Evolutionary conservation across 1,284 basidiomycete species (phyloP).

Genomic region (Sanguinoderma infundibulare): DNA sequence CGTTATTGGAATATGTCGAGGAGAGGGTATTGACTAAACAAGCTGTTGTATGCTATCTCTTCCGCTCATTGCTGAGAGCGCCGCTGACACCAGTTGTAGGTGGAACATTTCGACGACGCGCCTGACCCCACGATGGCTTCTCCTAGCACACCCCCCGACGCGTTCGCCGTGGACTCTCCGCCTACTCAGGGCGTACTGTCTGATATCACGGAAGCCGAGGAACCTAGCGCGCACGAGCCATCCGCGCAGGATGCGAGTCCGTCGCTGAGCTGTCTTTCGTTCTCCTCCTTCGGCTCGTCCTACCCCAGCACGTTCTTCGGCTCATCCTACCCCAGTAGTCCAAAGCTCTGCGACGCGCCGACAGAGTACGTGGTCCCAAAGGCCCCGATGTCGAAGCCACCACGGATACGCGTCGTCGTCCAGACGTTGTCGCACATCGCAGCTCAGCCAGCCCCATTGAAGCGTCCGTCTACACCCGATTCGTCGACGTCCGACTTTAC

Average conservation of each 20-base stretch:
- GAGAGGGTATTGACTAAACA: background rate
- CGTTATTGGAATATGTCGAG: background rate
- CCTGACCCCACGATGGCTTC: background rate
- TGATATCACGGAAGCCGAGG: constrained; percentile 21
- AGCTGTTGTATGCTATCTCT: background rate
- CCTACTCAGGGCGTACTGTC: constrained; percentile 9
- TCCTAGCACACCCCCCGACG: background rate
- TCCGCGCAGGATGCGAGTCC: background rate
- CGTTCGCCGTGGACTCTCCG: background rate
- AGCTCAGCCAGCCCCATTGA: background rate
- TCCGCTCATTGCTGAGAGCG: too few relatives aligned
- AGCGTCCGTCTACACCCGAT: background rate
- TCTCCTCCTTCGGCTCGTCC: constrained; percentile 27
- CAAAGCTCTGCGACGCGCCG: background rate
- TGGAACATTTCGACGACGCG: background rate
- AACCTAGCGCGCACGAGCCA: background rate
- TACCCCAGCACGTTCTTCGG: constrained; percentile 25
- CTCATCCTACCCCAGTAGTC: constrained; percentile 19
- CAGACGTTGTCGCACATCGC: background rate
- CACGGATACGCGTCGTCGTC: background rate
- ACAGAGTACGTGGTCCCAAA: background rate
- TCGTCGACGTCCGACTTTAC: background rate
- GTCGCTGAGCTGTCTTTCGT: constrained; percentile 1
- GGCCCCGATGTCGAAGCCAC: background rate
- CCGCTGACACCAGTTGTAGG: background rate